Base-by-base conservation (phyloP, 2,329 filamentous ascomycete genomes). In the Bipolaris bicolor region DNA sequence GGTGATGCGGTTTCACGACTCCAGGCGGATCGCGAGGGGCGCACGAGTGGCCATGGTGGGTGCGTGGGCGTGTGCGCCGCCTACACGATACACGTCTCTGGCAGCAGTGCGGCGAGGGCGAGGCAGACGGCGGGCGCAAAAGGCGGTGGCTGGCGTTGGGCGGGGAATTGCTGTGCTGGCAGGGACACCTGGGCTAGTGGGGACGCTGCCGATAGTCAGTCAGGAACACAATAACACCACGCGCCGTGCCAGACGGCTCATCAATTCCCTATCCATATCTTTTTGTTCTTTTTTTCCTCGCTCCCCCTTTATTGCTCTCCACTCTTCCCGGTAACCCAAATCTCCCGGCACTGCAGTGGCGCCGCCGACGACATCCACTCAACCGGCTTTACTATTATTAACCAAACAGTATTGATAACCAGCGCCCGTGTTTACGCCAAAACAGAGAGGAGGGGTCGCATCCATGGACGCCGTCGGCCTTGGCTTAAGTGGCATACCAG, bases 401-500 rank as follows among this genome's bases (percentile, higher is more conserved):
- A 45, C 49, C 29, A n/a, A 40, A 40, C 41, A 43, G 53, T 31
- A 37, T 46, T 49, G 43, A 29, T 47, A 11, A 36, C 13, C 13
- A 13, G 39, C 48, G 40, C 11, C 18, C 18, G 33, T 49, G 50
- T 45, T 40, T 49, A 40, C 45, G 49, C 45, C 16, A 22, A 24
- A 52, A 55, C 20, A 60, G 53, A 52, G 57, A 60, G 53, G 54
- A 62, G 53, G 54, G 52, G 58, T 55, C 45, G 53, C 46, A 62
- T 57, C 57, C 57, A 69, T 69, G 65, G 55, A 57, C 39, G 50
- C 61, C 18, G 61, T 57, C 54, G 63, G 54, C 62, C 55, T 59
- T 55, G 63, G 52, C 62, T 54, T 59, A 52, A 62, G 52, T 65
- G 68, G 57, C 72, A 75, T 76, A 74, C 71, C 72, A 41, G 61